These are phyloP conservation scores for Solanum bulbocastanum DNA, from an alignment of 257 asterid genomes.

Conservation along the genomic window DNA sequence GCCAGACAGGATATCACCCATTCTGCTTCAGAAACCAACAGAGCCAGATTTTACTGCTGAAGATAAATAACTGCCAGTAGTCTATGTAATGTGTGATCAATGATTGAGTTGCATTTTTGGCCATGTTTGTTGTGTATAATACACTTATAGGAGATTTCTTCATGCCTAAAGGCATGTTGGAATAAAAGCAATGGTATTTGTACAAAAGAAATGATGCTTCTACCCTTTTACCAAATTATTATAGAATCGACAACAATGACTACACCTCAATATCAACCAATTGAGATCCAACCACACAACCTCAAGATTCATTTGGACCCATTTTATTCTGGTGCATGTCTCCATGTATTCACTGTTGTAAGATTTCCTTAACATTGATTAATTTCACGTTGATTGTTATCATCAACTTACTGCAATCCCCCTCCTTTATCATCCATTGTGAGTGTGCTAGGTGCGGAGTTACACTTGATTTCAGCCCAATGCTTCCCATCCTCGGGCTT, in stretches of 20 bases:
- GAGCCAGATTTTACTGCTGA: conserved; percentile 87
- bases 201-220: neutral
- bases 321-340: neutral
- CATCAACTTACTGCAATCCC: neutral
- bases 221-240: neutral
- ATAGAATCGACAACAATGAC: neutral
- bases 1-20: conserved; percentile 64
- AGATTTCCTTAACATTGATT: neutral
- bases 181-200: neutral
- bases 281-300: neutral
- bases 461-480: neutral
- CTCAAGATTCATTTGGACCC: neutral
- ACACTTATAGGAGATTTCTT: neutral
- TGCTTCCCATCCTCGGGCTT: neutral
- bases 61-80: conserved; percentile 24
- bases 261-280: neutral
- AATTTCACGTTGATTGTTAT: neutral
- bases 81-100: conserved; percentile 6
- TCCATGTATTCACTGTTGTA: neutral
- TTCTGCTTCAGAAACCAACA: conserved; percentile 81
- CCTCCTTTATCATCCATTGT: neutral
- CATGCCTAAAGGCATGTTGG: neutral
- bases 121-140: neutral
- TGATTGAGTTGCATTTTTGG: neutral
- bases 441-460: neutral